A percentile compares a stretch with the other conserved stretches of the same genome.
Evolutionary conservation across 2,329 filamentous ascomycete species (phyloP).

Genomic region (Penicillium verrucosum): DNA sequence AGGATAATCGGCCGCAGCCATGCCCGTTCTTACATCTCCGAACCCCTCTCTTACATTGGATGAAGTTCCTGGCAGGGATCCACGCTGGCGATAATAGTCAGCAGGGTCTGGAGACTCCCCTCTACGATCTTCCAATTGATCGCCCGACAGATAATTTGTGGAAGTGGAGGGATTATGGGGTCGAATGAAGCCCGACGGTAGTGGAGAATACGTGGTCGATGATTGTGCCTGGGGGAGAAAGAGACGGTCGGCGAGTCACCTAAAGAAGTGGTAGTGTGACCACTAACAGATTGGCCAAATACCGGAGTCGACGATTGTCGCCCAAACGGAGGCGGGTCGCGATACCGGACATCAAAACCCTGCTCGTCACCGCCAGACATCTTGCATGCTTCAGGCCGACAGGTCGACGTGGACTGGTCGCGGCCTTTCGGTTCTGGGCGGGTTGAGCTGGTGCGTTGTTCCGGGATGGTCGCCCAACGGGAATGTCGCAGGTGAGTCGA

Average conservation of each 20-base stretch:
- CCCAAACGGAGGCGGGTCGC: conserved; percentile 29
- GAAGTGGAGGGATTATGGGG: conserved; percentile 10
- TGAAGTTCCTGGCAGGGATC: conserved; percentile 30
- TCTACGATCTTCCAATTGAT: conserved; percentile 10
- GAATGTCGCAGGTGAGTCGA: conserved; percentile 34
- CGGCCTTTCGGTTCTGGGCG: conserved; percentile 29
- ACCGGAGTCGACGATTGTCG: conserved; percentile 31
- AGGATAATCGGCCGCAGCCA: conserved; percentile 18
- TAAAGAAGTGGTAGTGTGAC: conserved; percentile 21
- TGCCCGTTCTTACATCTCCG: conserved; percentile 19
- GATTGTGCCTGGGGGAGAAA: conserved; percentile 21
- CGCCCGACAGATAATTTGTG: conserved; percentile 22
- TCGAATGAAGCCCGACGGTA: conserved; percentile 19
- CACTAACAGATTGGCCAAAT: conserved; percentile 13
- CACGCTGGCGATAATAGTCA: conserved; percentile 50
- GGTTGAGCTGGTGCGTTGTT: conserved; percentile 39
- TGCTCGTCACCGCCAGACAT: conserved; percentile 46
- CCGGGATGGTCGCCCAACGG: conserved; percentile 35
- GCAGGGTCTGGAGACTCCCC: conserved; percentile 45
- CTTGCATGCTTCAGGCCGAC: conserved; percentile 37
- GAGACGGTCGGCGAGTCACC: conserved; percentile 28
- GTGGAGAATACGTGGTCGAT: conserved; percentile 28
- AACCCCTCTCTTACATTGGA: conserved; percentile 25
- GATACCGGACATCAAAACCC: conserved; percentile 36
- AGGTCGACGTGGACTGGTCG: conserved; percentile 31